These are phyloP conservation scores for Tarenaya hassleriana DNA, from an alignment of 345 rosid genomes.

Conservation along the genomic window DNA sequence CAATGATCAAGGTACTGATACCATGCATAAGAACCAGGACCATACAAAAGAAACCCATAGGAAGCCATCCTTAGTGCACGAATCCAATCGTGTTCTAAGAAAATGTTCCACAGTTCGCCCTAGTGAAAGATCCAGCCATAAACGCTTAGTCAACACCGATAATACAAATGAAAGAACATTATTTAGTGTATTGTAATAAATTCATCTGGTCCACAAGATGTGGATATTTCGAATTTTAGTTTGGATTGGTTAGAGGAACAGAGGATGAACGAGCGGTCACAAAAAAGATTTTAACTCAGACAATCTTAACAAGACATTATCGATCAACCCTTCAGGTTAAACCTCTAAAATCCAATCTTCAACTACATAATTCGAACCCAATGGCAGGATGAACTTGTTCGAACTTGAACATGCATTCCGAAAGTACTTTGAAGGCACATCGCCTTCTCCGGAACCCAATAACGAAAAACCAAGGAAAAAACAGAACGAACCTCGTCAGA, in stretches of 20 bases:
- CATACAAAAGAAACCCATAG: constrained; percentile 83
- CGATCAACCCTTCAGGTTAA: no score
- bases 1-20: constrained; percentile 64
- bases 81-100: constrained; percentile 72
- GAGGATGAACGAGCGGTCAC: background rate
- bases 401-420: no score
- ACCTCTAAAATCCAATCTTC: no score
- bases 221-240: no score
- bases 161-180: constrained; percentile 7
- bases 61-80: constrained; percentile 87
- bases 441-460: background rate
- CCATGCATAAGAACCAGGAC: constrained; percentile 92
- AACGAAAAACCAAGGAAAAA: no score
- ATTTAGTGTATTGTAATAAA: no score
- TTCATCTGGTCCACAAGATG: no score
- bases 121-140: constrained; percentile 17
- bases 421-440: constrained; percentile 1
- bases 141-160: constrained; percentile 5
- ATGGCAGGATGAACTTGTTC: no score
- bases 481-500: constrained; percentile 25
- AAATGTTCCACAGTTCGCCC: constrained; percentile 36
- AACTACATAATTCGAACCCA: no score
- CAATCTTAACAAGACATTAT: background rate
- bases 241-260: no score
- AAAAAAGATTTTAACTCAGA: background rate